Evolutionary conservation across 192 early-diverging fungal species (phyloP), one percentile per base, ranked within the genome.

Genomic region (Oehlia diaphana): DNA sequence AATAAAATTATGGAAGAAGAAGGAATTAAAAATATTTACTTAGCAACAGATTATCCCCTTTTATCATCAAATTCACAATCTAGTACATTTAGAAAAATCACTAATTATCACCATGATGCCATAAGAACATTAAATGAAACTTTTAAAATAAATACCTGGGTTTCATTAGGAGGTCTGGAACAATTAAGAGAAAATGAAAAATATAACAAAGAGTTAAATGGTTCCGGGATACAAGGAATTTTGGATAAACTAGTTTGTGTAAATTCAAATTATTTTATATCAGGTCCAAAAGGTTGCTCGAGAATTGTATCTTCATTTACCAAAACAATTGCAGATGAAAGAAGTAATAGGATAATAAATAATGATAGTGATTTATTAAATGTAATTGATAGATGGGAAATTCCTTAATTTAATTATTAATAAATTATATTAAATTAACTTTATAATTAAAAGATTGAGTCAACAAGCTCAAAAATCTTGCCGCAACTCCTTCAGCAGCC

Each of bases 161-260:
- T 35, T 5, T 35, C 26, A 4, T 16, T 74, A 28, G 14, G 14
- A 21, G 13, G 26, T n/a, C 26, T 61, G 0, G 21, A 33, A 69
- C 6, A 69, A 37, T 19, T 53, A 47, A 26, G n/a, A 74, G 35
- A 49, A 12, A 6, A 58, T 33, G 2, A 21, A n/a, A 31, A 50
- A 58, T 33, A 74, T 50, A 49, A 49, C 9, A 1, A 10, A 31
- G 53, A 61, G 37, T 61, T 58, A 58, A 74, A 8, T 10, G 49
- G 72, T 19, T 33, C 58, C 1, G 72, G 72, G 6, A 62, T 74
- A 62, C 58, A 71, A 33, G 79, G 53, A 33, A 80, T 80, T 21
- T 16, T 74, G 7, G 79, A 80, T 50, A 80, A 80, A 62, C 76
- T 81, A 67, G 67, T 83, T 70, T 75, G 77, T 44, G 37, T 85